Evolutionary conservation across 352 stramenopile genomes (phyloP).

Genomic region (Pythium oligandrum): DNA sequence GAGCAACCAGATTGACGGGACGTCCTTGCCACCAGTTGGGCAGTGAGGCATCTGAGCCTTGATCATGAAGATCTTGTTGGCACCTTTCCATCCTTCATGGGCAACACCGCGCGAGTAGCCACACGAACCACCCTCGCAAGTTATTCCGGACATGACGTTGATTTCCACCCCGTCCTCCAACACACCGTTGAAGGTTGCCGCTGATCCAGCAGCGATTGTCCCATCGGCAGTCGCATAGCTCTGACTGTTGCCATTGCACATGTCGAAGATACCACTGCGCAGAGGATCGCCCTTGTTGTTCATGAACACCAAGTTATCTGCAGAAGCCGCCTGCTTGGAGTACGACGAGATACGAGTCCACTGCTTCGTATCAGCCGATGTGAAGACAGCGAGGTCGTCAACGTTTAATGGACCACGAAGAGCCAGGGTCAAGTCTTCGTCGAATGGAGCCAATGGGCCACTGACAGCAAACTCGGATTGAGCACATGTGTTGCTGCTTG

Average conservation of each 20-base stretch:
- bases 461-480: conserved; percentile 24
- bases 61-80: conserved; percentile 51
- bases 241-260: conserved; percentile 37
- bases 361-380: conserved; percentile 2
- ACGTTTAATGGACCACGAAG: conserved; percentile 37
- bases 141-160: conserved; percentile 36
- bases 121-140: conserved; percentile 18
- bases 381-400: conserved; percentile 39
- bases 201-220: conserved; percentile 4
- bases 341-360: conserved; percentile 31
- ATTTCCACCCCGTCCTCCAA: conserved; percentile 33
- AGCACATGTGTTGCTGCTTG: conserved; percentile 11
- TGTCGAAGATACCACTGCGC: conserved; percentile 31
- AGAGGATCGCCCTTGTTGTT: conserved; percentile 41
- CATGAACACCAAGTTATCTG: conserved; percentile 45
- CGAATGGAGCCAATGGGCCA: conserved; percentile 30
- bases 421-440: conserved; percentile 39
- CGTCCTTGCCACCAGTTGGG: conserved; percentile 11
- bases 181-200: conserved; percentile 20
- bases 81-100: conserved; percentile 28
- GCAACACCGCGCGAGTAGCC: conserved; percentile 25
- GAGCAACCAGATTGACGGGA: conserved; percentile 39
- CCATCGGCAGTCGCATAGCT: conserved; percentile 36
- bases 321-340: conserved; percentile 13
- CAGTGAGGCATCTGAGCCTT: conserved; percentile 33